Base-by-base conservation (phyloP, 2,329 filamentous ascomycete genomes). In the Alternaria panax region DNA sequence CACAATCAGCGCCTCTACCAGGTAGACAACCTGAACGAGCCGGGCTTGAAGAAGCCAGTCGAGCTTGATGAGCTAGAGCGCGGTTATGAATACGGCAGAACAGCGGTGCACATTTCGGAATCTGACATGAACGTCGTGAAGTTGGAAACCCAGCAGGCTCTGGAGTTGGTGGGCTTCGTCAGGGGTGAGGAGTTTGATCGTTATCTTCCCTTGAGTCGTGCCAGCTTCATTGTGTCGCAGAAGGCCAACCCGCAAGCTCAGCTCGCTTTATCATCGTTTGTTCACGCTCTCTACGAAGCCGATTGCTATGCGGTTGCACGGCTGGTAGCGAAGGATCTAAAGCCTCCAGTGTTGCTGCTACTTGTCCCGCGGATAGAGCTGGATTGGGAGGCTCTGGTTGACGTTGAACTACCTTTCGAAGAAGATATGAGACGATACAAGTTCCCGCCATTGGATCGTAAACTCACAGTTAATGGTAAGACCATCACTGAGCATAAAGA, bases 51-150 rank as follows among this genome's bases (percentile, higher is more conserved):
- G 79, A 85, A 85, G 54, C 92, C 97, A 53, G 88, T 99, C 25
- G 87, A 91, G 27, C 88, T 88, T 58, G 93, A 96, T 14, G 87
- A 92, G 16, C 84, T 99, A 36, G 92, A 92, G n/a, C 96, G 93
- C 75, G 95, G 95, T 0, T 99, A 94, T 72, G 89, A 92, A 72
- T 99, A 99, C 75, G 95, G 95, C 45, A 87, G 93, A 57, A 97
- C 94, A 0, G 92, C 92, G 2, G 94, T 99, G 1, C 89, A 91
- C 66, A 97, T 99, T 67, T 92, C 88, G 65, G 89, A 93, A 68
- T 90, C 90, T 0, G 94, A 99, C 70, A 86, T 90, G 75, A 92
- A 93, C 67, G 88, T 97, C 57, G 96, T 92, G n/a, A 93, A 91
- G 65, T 84, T 97, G 32, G 90, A 96, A 70, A 95, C 92, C 0